Evolutionary conservation across 805 yeast species (phyloP), one percentile per base, ranked within the genome.

Genomic region (Candida sphagnicola): DNA sequence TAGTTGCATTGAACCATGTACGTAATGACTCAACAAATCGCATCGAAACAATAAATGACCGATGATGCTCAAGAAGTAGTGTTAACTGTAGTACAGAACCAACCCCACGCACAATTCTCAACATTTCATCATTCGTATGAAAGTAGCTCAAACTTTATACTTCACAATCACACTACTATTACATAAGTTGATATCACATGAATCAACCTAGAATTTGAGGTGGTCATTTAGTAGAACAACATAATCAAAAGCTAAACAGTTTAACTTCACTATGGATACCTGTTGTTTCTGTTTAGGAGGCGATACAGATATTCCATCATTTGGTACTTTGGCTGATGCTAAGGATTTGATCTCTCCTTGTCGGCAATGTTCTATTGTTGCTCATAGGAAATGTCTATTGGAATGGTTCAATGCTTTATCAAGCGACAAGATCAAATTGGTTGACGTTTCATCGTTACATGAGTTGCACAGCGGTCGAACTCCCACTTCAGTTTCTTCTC

Each of bases 231-330:
- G n/a, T n/a, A n/a, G n/a, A 21, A 6, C 24, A 21, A 6, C 24
- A 21, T 21, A 21, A 21, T 21, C 24, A 21, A 21, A 21, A 21
- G 24, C 10, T 21, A 21, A 21, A 21, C 10, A 6, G 8, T 10
- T 10, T 6, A 6, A 6, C 6, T 21, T 21, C 10, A 21, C 6
- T 21, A 21, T 25, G 33, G 37, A 35, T 12, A 41, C 50, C 5
- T 65, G 71, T 37, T 54, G 66, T 31, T 59, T 68, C 43, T 68
- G 74, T 40, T 54, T 67, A 3, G 72, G 72, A 10, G 68, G 59
- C n/a, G 50, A 45, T 28, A 47, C 57, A 10, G 74, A 67, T 18
- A 43, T 62, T 3, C 72, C 72, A 2, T 67, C 70, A 5, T 66
- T 67, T 42, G 72, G 70, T 1, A 42, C 49, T 2, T 35, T 53